Evolutionary conservation across 306 rosid species (phyloP).

Genomic region (Medicago lupulina): DNA sequence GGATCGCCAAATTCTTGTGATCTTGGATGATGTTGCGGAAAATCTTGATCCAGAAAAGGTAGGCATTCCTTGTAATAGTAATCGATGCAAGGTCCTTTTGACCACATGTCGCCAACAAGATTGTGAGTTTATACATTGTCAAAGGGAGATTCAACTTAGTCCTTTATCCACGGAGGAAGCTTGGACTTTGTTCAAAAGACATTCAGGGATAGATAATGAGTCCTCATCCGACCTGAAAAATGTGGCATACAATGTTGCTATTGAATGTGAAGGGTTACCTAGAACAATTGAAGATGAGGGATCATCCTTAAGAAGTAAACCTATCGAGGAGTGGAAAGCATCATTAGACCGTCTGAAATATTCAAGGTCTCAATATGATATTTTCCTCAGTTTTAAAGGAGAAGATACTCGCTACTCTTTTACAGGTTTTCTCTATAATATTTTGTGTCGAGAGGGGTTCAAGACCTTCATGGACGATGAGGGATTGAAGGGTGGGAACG

Average conservation of each 20-base stretch:
- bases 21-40: slow-evolving; percentile 25
- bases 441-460: neutral
- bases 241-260: neutral
- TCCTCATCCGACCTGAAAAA: neutral
- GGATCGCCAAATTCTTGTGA: neutral
- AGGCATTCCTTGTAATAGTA: slow-evolving; percentile 35
- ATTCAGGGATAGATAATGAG: slow-evolving; percentile 9
- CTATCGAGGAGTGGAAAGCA: slow-evolving; percentile 26
- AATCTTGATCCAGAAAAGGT: slow-evolving; percentile 24
- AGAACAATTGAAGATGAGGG: slow-evolving; percentile 30
- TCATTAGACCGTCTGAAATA: slow-evolving; percentile 18
- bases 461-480: slow-evolving; percentile 34
- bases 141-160: neutral
- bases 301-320: slow-evolving; percentile 25
- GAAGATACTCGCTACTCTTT: slow-evolving; percentile 10
- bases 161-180: slow-evolving; percentile 13
- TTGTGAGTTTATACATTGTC: slow-evolving; percentile 32
- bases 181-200: slow-evolving; percentile 26
- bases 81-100: slow-evolving; percentile 31
- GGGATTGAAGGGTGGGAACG: neutral
- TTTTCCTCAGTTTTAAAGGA: slow-evolving; percentile 9
- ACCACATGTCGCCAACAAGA: neutral
- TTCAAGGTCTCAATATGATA: neutral
- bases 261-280: slow-evolving; percentile 37
- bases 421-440: neutral